These are phyloP conservation scores for Zymoseptoria brevis DNA, from an alignment of 2,329 filamentous ascomycete species.

Conservation along the genomic window DNA sequence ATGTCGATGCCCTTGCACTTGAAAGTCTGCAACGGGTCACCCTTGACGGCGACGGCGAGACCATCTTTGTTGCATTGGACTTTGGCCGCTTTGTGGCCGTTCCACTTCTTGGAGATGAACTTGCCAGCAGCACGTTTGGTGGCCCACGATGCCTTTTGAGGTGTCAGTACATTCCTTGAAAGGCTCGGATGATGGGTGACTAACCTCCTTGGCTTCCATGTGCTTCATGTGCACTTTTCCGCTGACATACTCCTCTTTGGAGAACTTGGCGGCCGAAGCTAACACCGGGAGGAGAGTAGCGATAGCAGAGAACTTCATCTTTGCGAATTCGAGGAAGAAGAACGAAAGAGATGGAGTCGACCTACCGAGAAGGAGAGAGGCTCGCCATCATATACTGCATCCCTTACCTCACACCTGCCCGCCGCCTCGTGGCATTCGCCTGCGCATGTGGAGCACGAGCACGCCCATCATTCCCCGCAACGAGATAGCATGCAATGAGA, in stretches of 20 bases:
- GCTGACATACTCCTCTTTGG: constrained; percentile 12
- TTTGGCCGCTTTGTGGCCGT: constrained; percentile 9
- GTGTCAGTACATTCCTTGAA: constrained; percentile 1
- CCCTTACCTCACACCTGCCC: constrained; percentile 1
- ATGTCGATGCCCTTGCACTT: constrained; percentile 44
- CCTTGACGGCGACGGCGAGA: constrained; percentile 37
- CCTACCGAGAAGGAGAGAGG: neutral
- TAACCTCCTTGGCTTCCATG: constrained; percentile 17
- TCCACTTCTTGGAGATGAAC: constrained; percentile 17
- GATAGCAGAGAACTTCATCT: constrained; percentile 13
- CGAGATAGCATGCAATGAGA: constrained; percentile 3
- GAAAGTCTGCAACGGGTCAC: constrained; percentile 43
- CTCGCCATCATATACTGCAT: neutral
- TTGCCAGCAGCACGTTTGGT: constrained; percentile 15
- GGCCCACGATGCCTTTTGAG: constrained; percentile 15
- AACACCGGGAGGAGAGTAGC: constrained; percentile 11
- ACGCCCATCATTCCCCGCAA: neutral
- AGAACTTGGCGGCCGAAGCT: constrained; percentile 12
- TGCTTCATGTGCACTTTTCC: constrained; percentile 16
- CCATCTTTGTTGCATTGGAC: constrained; percentile 35
- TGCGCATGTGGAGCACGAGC: neutral
- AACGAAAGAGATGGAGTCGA: neutral
- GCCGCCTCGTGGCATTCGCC: neutral
- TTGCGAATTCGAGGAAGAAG: neutral
- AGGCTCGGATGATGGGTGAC: neutral